Evolutionary conservation across 208 protist species (phyloP).

Genomic region (Leishmania tarentolae): DNA sequence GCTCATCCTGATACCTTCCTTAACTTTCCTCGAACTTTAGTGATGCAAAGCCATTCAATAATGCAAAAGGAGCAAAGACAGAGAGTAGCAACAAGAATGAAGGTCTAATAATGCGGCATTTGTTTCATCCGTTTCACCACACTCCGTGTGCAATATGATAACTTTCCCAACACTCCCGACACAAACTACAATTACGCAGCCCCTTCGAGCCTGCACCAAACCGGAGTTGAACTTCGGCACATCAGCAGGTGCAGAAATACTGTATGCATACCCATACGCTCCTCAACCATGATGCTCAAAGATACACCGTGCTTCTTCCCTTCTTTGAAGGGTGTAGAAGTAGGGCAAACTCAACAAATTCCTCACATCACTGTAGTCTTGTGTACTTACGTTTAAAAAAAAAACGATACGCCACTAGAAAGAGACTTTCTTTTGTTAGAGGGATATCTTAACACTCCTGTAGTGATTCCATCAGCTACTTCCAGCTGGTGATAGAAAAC

Average conservation of each 20-base stretch:
- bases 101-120: neutral
- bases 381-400: neutral
- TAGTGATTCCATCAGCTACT: neutral
- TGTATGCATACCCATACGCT: neutral
- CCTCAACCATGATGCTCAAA: neutral
- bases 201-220: neutral
- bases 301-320: neutral
- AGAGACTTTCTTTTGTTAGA: neutral
- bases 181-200: neutral
- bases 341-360: neutral
- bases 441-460: neutral
- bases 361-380: neutral
- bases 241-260: neutral
- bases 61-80: neutral
- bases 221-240: neutral
- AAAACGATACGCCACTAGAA: neutral
- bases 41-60: neutral
- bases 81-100: neutral
- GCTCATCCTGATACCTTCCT: neutral
- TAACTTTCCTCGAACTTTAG: neutral
- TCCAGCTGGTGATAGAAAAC: neutral
- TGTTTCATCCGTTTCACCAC: neutral
- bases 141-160: neutral
- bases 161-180: neutral
- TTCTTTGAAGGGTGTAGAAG: neutral